Conservation (phyloP, 805 yeast genomes). For the Candida xiaguanensis region DNA sequence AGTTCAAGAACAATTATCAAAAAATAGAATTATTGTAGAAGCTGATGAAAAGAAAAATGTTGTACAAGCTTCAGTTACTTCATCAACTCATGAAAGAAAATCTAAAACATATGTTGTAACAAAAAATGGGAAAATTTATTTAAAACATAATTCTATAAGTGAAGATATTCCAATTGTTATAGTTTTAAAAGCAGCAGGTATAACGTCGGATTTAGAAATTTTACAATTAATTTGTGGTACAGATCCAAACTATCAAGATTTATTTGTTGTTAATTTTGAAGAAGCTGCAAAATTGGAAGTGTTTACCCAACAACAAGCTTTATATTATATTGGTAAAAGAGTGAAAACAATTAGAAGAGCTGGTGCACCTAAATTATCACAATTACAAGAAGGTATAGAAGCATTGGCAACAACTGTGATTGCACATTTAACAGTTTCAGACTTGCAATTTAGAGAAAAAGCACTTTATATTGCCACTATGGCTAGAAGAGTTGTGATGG, state of each 20-base stretch:
- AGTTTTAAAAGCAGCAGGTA: slow-evolving; percentile 91
- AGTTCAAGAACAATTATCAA: slow-evolving; percentile 94
- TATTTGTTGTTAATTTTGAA: slow-evolving; percentile 90
- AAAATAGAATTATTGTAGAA: slow-evolving; percentile 96
- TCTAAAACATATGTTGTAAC: slow-evolving; percentile 95
- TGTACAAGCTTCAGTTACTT: slow-evolving; percentile 96
- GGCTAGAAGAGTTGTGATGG: slow-evolving; percentile 95
- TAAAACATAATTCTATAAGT: slow-evolving; percentile 91
- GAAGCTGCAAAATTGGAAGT: slow-evolving; percentile 85
- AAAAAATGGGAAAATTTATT: slow-evolving; percentile 80
- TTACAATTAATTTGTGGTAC: slow-evolving; percentile 93
- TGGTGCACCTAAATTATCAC: slow-evolving; percentile 73
- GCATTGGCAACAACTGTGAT: slow-evolving; percentile 94
- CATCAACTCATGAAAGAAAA: slow-evolving; percentile 97
- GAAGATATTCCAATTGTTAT: slow-evolving; percentile 95
- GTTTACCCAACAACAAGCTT: slow-evolving; percentile 89
- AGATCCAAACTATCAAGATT: slow-evolving; percentile 83
- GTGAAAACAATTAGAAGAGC: slow-evolving; percentile 91
- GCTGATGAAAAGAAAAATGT: slow-evolving; percentile 92
- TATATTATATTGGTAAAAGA: slow-evolving; percentile 83
- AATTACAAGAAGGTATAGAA: slow-evolving; percentile 92
- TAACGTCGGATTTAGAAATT: slow-evolving; percentile 87
- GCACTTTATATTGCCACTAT: slow-evolving; percentile 92
- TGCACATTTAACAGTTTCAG: slow-evolving; percentile 87
- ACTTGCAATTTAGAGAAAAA: slow-evolving; percentile 86